Conservation (phyloP, 2,329 filamentous ascomycete genomes). For the Talaromyces sp. region DNA sequence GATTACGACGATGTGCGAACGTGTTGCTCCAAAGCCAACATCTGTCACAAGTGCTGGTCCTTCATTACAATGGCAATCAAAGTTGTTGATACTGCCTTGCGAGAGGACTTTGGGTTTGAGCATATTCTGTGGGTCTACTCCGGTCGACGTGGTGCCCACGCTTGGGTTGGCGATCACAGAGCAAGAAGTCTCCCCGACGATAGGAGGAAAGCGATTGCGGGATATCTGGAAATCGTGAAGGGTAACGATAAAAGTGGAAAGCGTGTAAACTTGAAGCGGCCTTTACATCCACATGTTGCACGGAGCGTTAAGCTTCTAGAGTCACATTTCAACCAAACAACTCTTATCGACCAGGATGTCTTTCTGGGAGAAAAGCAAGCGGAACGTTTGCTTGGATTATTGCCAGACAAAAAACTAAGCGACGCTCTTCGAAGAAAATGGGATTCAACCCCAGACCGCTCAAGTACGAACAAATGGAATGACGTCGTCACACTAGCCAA, state of each 20-base stretch:
- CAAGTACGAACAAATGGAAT: constrained; percentile 80
- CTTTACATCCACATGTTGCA: constrained; percentile 81
- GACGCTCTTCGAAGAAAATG: constrained; percentile 84
- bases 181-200: constrained; percentile 81
- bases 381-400: constrained; percentile 73
- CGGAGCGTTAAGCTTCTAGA: constrained; percentile 83
- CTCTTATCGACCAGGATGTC: constrained; percentile 81
- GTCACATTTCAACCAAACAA: constrained; percentile 75
- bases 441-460: constrained; percentile 74
- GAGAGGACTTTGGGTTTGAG: constrained; percentile 93
- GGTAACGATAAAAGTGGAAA: constrained; percentile 83
- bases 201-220: constrained; percentile 77
- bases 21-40: constrained; percentile 89
- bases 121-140: constrained; percentile 99
- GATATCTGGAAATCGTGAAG: constrained; percentile 85
- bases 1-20: constrained; percentile 97
- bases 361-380: constrained; percentile 69
- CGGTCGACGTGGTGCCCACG: constrained; percentile 91
- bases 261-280: constrained; percentile 76
- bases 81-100: constrained; percentile 78
- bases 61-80: constrained; percentile 99
- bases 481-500: constrained; percentile 87
- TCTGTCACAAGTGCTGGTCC: constrained; percentile 90
- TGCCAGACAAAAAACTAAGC: constrained; percentile 75
- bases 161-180: constrained; percentile 92